Percentiles rank a stretch among this genome's conserved stretches.
These are phyloP conservation scores for Phytophthora citrophthora DNA, from an alignment of 352 stramenopile species.

Conservation along the genomic window DNA sequence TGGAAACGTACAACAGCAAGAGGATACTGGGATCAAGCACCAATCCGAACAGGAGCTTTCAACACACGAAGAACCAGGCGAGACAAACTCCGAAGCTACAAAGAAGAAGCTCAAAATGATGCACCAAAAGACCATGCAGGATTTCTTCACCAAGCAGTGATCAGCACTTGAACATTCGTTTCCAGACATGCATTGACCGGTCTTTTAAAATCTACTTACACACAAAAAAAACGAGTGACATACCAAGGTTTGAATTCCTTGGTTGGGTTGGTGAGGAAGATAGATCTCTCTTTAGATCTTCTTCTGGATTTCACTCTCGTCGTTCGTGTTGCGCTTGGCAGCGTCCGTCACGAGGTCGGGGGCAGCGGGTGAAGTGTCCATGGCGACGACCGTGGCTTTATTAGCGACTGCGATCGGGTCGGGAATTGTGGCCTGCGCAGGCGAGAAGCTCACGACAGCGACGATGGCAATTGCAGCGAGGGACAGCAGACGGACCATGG, in stretches of 20 bases:
- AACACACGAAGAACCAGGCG: slow-evolving; percentile 9
- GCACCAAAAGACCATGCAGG: slow-evolving; percentile 36
- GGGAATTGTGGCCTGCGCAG: slow-evolving; percentile 3
- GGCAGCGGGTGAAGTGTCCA: slow-evolving; percentile 25
- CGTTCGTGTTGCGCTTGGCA: slow-evolving; percentile 25
- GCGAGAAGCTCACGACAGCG: slow-evolving; percentile 23
- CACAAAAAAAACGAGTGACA: slow-evolving; percentile 22
- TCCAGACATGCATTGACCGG: slow-evolving; percentile 28
- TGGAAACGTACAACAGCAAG: not conserved
- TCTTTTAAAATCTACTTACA: slow-evolving; percentile 30
- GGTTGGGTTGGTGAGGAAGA: not conserved
- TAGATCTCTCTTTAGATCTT: slow-evolving; percentile 17
- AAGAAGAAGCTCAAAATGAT: slow-evolving; percentile 37
- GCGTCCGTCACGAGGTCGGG: slow-evolving; percentile 13
- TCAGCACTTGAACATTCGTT: slow-evolving; percentile 7
- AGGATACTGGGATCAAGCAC: slow-evolving; percentile 7
- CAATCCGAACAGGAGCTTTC: slow-evolving; percentile 1
- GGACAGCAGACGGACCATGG: slow-evolving; percentile 30
- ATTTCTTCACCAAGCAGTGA: slow-evolving; percentile 35
- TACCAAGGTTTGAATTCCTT: slow-evolving; percentile 23
- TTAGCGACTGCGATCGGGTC: slow-evolving; percentile 29
- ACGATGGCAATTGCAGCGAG: slow-evolving; percentile 25
- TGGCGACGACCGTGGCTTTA: slow-evolving; percentile 25
- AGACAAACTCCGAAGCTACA: slow-evolving; percentile 1
- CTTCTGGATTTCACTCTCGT: slow-evolving; percentile 15